These are phyloP conservation scores for Collybiopsis luxurians DNA, from an alignment of 768 basidiomycete genomes.

Conservation along the genomic window DNA sequence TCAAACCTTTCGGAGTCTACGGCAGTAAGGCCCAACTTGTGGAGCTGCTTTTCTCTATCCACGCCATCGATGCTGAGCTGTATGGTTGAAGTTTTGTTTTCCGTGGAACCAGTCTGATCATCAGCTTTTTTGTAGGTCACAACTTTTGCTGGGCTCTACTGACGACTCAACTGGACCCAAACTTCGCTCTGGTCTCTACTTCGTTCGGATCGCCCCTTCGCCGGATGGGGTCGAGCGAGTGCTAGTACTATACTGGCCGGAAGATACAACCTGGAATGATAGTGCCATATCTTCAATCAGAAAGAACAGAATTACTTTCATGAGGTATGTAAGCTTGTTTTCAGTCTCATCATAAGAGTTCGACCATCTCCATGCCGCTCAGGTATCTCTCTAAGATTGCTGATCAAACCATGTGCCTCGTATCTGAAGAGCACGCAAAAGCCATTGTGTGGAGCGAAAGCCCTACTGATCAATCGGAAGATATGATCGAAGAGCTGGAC, in stretches of 20 bases:
- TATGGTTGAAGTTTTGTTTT: conserved; percentile 23
- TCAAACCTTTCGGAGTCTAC: conserved; percentile 57
- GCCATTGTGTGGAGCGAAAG: conserved; percentile 43
- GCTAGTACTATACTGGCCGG: conserved; percentile 62
- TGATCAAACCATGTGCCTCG: conserved; percentile 51
- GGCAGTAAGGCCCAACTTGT: conserved; percentile 53
- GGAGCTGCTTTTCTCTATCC: conserved; percentile 35
- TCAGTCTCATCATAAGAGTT: neutral
- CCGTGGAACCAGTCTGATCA: neutral
- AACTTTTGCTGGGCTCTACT: conserved; percentile 13
- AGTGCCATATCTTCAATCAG: conserved; percentile 38
- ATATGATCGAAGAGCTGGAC: conserved; percentile 28
- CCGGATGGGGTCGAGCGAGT: conserved; percentile 20
- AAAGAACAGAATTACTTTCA: conserved; percentile 58
- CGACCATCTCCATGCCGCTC: neutral
- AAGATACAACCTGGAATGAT: conserved; percentile 58
- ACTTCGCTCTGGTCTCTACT: conserved; percentile 52
- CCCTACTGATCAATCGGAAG: conserved; percentile 17
- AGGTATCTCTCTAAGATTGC: conserved; percentile 61
- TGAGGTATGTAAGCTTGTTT: conserved; percentile 41
- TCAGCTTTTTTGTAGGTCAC: conserved; percentile 11
- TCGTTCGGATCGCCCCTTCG: conserved; percentile 24
- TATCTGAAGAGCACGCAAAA: conserved; percentile 45
- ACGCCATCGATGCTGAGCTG: conserved; percentile 35
- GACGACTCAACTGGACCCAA: conserved; percentile 19